Conservation (phyloP, 176 grass and related monocot genomes). For the Typha latifolia region DNA sequence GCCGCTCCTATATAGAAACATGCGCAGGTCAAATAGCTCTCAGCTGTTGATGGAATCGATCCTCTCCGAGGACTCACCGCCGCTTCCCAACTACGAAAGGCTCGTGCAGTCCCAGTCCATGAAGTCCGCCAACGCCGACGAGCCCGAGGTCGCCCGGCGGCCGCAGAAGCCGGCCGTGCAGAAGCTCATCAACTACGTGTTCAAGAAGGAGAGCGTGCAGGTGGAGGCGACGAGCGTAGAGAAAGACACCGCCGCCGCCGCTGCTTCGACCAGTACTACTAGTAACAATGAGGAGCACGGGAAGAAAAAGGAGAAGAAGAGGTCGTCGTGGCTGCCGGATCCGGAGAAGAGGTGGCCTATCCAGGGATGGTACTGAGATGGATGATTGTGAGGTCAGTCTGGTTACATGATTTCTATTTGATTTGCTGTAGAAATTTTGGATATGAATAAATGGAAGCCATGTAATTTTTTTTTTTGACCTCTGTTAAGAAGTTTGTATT, state of each 20-base stretch:
- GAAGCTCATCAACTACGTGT: not conserved
- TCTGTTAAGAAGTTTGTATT: too few species aligned
- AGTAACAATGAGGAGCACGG: not conserved
- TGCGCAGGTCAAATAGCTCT: too few species aligned
- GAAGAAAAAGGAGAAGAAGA: not conserved
- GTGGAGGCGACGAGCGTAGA: not conserved
- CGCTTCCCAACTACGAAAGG: not conserved
- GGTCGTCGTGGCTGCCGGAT: not conserved
- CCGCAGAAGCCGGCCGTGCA: not conserved
- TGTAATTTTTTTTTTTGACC: too few species aligned
- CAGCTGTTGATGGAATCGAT: too few species aligned
- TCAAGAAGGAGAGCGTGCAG: not conserved
- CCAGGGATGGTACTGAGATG: not conserved
- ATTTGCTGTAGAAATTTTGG: too few species aligned
- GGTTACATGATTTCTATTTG: too few species aligned
- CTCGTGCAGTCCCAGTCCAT: not conserved
- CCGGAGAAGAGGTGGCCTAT: slow-evolving; percentile 7
- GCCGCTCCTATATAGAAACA: too few species aligned
- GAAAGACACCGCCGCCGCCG: not conserved
- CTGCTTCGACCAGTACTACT: too few species aligned
- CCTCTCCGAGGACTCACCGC: not conserved
- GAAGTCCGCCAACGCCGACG: not conserved
- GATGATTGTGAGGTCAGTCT: too few species aligned
- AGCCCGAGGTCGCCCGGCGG: not conserved
- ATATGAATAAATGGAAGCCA: too few species aligned